Evolutionary conservation across 2,329 filamentous ascomycete genomes (phyloP).

Genomic region (Verticillium klebahnii): DNA sequence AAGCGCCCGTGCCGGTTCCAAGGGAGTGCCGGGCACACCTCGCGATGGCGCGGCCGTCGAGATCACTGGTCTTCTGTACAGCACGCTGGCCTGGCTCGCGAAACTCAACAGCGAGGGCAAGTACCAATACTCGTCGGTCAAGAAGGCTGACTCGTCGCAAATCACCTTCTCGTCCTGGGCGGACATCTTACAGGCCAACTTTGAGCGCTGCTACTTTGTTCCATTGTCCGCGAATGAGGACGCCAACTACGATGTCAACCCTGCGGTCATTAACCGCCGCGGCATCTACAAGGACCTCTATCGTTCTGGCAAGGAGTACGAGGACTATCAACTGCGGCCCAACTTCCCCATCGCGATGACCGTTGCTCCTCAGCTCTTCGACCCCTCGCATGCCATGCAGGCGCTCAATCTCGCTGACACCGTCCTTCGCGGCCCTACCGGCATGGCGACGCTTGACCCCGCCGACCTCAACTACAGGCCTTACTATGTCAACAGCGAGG

Average conservation of each 20-base stretch:
- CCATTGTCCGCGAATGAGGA: conserved; percentile 69
- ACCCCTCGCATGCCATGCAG: conserved; percentile 69
- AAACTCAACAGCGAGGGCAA: conserved; percentile 61
- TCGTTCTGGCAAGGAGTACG: conserved; percentile 88
- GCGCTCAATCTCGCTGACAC: conserved; percentile 78
- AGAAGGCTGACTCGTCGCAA: conserved; percentile 50
- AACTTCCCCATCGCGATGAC: conserved; percentile 97
- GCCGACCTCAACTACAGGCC: conserved; percentile 89
- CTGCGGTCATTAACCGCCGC: conserved; percentile 75
- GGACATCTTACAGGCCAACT: conserved; percentile 71
- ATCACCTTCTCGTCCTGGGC: conserved; percentile 80
- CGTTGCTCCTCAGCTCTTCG: conserved; percentile 84
- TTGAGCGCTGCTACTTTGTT: conserved; percentile 89
- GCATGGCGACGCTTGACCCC: conserved; percentile 95
- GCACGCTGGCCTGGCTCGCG: conserved; percentile 76
- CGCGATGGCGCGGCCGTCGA: conserved; percentile 93
- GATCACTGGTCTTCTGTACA: conserved; percentile 91
- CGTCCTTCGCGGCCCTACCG: conserved; percentile 76
- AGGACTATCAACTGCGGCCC: conserved; percentile 92
- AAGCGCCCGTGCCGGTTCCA: conserved; percentile 82
- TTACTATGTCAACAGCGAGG: conserved; percentile 92
- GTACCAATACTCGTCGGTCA: conserved; percentile 71
- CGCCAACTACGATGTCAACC: conserved; percentile 72
- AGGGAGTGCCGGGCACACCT: conserved; percentile 92
- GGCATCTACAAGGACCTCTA: conserved; percentile 99